Conservation (phyloP, 2,329 filamentous ascomycete genomes). For the Raffaelea deltoideospora region DNA sequence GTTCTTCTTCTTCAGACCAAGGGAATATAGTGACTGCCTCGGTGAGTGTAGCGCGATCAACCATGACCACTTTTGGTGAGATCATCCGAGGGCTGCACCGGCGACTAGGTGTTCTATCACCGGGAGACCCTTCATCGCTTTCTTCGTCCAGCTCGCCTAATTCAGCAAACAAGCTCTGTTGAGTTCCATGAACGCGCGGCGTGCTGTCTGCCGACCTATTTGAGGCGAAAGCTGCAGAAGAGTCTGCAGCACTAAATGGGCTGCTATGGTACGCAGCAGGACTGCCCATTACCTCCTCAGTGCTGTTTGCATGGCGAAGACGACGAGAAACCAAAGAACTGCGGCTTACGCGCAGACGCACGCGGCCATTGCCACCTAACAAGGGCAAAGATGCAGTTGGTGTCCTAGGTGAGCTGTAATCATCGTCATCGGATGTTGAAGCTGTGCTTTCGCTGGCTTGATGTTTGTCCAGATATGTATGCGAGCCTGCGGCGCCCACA, state of each 20-base stretch:
- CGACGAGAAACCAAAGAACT: slow-evolving; percentile 38
- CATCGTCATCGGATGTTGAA: slow-evolving; percentile 70
- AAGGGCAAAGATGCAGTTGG: slow-evolving; percentile 45
- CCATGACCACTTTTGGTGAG: slow-evolving; percentile 38
- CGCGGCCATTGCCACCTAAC: slow-evolving; percentile 31
- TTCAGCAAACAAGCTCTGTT: slow-evolving; percentile 82
- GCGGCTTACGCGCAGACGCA: slow-evolving; percentile 57
- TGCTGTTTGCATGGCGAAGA: slow-evolving; percentile 46
- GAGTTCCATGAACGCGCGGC: slow-evolving; percentile 31
- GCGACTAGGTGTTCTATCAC: slow-evolving; percentile 39
- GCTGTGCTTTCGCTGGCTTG: slow-evolving; percentile 58
- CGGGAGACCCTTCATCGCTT: slow-evolving; percentile 56
- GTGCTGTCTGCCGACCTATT: slow-evolving; percentile 37
- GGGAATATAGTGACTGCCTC: slow-evolving; percentile 32
- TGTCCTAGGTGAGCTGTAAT: slow-evolving; percentile 45
- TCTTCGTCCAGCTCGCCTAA: slow-evolving; percentile 59
- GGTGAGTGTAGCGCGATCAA: slow-evolving; percentile 46
- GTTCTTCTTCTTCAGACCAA: slow-evolving; percentile 5
- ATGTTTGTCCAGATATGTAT: slow-evolving; percentile 2
- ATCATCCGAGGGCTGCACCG: slow-evolving; percentile 28
- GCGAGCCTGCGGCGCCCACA: not conserved
- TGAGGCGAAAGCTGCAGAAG: slow-evolving; percentile 3
- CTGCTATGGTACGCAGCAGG: slow-evolving; percentile 38
- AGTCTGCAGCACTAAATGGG: slow-evolving; percentile 14
- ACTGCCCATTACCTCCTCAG: slow-evolving; percentile 24